Conservation (phyloP, 805 yeast genomes). For the Yamadazyma paraphyllophila region DNA sequence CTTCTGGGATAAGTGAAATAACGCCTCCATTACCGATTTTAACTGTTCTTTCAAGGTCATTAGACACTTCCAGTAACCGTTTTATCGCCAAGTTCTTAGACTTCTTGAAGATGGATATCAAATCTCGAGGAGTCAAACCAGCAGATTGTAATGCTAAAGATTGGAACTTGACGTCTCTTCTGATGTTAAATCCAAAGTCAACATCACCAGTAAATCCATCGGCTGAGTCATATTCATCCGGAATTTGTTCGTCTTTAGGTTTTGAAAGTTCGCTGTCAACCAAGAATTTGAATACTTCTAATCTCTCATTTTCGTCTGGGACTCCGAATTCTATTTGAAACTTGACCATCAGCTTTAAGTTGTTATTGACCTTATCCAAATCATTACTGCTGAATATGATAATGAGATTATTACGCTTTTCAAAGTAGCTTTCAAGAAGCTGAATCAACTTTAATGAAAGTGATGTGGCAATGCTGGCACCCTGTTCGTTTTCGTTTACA, state of each 20-base stretch:
- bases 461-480: constrained; percentile 38
- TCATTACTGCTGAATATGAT: constrained; percentile 68
- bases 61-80: constrained; percentile 39
- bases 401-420: constrained; percentile 42
- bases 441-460: constrained; percentile 55
- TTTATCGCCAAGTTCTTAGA: constrained; percentile 60
- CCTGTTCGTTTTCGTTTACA: constrained; percentile 56
- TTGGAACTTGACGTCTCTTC: constrained; percentile 50
- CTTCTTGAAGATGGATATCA: constrained; percentile 63
- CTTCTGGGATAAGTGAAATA: constrained; percentile 52
- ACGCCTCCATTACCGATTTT: constrained; percentile 55
- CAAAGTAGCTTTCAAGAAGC: constrained; percentile 53
- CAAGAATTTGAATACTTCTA: constrained; percentile 55
- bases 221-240: constrained; percentile 19
- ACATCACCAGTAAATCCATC: constrained; percentile 21
- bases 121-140: constrained; percentile 84
- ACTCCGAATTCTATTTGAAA: constrained; percentile 77
- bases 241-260: constrained; percentile 5
- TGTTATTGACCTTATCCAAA: constrained; percentile 63
- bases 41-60: constrained; percentile 23
- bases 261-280: constrained; percentile 20
- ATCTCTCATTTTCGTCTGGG: constrained; percentile 76
- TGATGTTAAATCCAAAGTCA: constrained; percentile 20
- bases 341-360: constrained; percentile 63
- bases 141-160: constrained; percentile 83